Base-by-base conservation (phyloP, 805 yeast genomes). In the Starmerella bombicola region DNA sequence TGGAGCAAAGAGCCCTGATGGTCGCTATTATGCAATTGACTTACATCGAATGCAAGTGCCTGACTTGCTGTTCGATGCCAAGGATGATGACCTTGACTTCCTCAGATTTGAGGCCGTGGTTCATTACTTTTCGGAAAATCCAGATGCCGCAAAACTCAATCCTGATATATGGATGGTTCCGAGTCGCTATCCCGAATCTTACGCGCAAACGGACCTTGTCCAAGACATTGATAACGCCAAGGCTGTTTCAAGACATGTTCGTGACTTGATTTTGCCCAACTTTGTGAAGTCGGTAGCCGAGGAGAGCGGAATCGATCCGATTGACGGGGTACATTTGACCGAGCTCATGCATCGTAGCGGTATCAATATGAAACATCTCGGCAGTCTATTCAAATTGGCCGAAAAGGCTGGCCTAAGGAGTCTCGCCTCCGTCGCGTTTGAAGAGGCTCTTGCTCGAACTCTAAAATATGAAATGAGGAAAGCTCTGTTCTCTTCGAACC, bases 311-410 rank as follows among this genome's bases (percentile, higher is more conserved):
- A 33, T 41, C 9, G 46, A 46, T 31, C 95, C 97, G 33, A 65
- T 80, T 42, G 94, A 85, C 56, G 95, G 97, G 49, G 56, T 62
- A 3, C 91, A 85, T 54, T 70, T 91, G 52, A 64, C 81, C 16
- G 64, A 68, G 31, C 57, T 69, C 39, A 61, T 88, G 61, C 98
- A 91, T 60, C 72, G 71, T 47, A 66, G 68, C 41, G 98, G 98
- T 67, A 76, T 88, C 58, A 86, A 84, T 59, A 57, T 86, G 62
- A 79, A 97, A 65, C 88, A 88, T 56, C 68, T 88, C 54, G 95
- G 95, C 45, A 59, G 55, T 15, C 56, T 82, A 48, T 76, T 76
- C 18, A 46, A 51, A 33, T 41, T 58, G 53, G 42, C 61, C 55
- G 52, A 57, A 45, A 59, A 56, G 55, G 57, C 21, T 53, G 59